Evolutionary conservation across 495 filamentous ascomycete genomes (phyloP), one percentile per base, ranked within the genome.

Genomic region (Hypoxylon perforatum): DNA sequence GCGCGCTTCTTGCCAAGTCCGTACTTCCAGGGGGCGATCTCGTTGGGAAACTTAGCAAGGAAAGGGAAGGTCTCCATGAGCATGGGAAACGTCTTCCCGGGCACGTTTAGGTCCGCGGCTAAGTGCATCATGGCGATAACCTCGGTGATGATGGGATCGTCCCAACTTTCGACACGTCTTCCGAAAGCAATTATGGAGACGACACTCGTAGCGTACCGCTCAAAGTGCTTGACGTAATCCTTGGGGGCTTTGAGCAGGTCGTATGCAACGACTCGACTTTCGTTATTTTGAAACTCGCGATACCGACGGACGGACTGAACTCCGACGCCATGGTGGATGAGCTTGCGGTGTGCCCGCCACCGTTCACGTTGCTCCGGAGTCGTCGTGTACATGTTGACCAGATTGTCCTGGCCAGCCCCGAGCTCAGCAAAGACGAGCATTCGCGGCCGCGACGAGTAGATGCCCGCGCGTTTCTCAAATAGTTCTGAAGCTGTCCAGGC

Each of bases 101-200:
- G 86, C 52, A 89, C 86, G 50, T 90, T 90, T 44, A 90, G 77
- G 12, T 84, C 84, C n/a, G 87, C 86, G 21, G 85, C 84, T 54
- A 86, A 79, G 44, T 87, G 85, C 87, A 89, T 89, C 49, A 85
- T 76, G 10, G 86, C 79, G 61, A 89, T 87, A 21, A 88, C 83
- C 62, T 87, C 83, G 38, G 80, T 83, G 60, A 90, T 86, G 49
- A 89, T 82, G 25, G 85, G 80, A 39, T 88, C 86, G 25, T 86
- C 78, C 62, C 84, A 80, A 36, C 79, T 82, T 39, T 85, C 82
- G 10, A 90, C 86, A 7, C 87, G 77, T 15, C 87, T 78, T 0
- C 87, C 87, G 63, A 89, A 90, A 2, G 82, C 85, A 49, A 90
- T 84, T 56, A 85, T 87, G 30, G 86, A 86, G 42, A 89, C 88